Conservation (phyloP, 1,139 yeast species). For the Magnusiomyces suaveolens region DNA sequence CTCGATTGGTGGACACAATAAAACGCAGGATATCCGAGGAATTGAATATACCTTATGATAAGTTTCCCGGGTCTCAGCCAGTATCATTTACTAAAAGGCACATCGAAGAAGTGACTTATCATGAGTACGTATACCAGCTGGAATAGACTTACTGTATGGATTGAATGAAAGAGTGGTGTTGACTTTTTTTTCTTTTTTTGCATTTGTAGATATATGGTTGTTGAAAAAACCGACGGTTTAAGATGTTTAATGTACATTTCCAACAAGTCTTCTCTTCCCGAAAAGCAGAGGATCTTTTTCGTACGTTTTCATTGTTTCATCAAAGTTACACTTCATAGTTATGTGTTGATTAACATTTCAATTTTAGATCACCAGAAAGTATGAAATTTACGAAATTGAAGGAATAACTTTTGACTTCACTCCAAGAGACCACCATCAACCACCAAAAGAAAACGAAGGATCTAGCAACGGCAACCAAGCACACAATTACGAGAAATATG, state of each 20-base stretch:
- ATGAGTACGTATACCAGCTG: slow-evolving; percentile 42
- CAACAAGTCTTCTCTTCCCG: slow-evolving; percentile 28
- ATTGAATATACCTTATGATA: background rate
- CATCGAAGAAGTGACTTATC: slow-evolving; percentile 50
- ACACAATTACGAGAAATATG: too few species aligned
- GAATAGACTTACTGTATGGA: too few species aligned
- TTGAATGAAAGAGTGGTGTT: too few species aligned
- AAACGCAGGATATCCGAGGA: background rate
- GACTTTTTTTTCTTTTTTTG: background rate
- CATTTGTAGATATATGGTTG: slow-evolving; percentile 38
- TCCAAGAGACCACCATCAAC: slow-evolving; percentile 37
- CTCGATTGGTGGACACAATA: background rate
- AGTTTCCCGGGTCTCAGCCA: slow-evolving; percentile 89
- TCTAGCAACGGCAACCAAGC: background rate
- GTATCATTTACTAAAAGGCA: slow-evolving; percentile 78
- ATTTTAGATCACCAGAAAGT: slow-evolving; percentile 60
- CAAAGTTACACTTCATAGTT: background rate
- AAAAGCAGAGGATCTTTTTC: slow-evolving; percentile 41
- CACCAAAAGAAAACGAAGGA: background rate
- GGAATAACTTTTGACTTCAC: slow-evolving; percentile 73
- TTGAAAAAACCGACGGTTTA: slow-evolving; percentile 93
- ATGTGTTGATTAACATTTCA: background rate
- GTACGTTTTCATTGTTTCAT: slow-evolving; percentile 7
- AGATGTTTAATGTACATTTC: slow-evolving; percentile 73
- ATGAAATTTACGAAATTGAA: slow-evolving; percentile 73